Base-by-base conservation (phyloP, 305 asterid genomes). In the Fraxinus latifolia region DNA sequence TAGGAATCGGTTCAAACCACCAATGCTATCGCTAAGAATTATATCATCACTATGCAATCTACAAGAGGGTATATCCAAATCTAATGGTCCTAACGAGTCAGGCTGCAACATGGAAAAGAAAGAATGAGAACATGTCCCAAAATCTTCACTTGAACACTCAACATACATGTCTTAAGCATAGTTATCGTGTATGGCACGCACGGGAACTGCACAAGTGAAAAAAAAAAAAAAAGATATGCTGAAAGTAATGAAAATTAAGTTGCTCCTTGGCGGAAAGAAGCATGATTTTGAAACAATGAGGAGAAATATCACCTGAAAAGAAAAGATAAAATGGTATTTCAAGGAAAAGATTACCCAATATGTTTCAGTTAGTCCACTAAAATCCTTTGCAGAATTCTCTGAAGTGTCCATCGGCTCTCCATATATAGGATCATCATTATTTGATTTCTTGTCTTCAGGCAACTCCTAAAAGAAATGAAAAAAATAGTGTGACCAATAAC, bases 51-150 rank as follows among this genome's bases (percentile, higher is more conserved):
- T 91, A 85, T 80, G 93, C 85, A 93, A 94, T 96, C 97, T 95
- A 93, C 93, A 89, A 4, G 98, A 85, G 85, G 96, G 91, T 79
- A 92, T 80, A 78, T 92, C 99, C 97, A 96, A 89, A 82, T 96
- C 98, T 89, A 96, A 86, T 29, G 93, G 91, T 85, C 99, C 99
- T 90, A 95, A 88, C 21, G 97, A 94, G 88, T 96, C 98, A 3
- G 98, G 94, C 99, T 96, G 98, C 86, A 81, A 72, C 78, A 79
- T 53, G 31, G 67, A 85, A 84, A 80, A 74, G 58, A 23, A 47
- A 7, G 50, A 86, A 86, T 85, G 76, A 83, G 85, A 83, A 83
- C 42, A 80, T 1, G 76, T 6, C 34, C 23, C 47, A 71, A 70
- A 78, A 78, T 17, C 79, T 12, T 77, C 75, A 74, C 19, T 33